Evolutionary conservation across 768 basidiomycete species (phyloP).

Genomic region (Lactarius pseudohatsudake): DNA sequence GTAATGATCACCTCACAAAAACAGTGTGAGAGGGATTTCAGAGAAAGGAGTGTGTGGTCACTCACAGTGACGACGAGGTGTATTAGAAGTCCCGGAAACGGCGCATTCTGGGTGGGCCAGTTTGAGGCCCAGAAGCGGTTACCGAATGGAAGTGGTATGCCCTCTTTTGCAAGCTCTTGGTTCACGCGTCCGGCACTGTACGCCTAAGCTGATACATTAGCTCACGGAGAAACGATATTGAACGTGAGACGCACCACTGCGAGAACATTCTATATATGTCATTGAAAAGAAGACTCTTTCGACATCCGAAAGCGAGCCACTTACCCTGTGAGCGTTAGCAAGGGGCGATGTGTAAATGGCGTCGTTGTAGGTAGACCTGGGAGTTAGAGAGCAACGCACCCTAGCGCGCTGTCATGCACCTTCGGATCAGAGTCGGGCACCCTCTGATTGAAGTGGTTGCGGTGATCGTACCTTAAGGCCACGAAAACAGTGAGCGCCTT

Average conservation of each 20-base stretch:
- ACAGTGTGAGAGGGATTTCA: not conserved
- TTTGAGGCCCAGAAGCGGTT: slow-evolving; percentile 62
- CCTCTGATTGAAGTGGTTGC: not conserved
- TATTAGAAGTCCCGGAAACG: slow-evolving; percentile 54
- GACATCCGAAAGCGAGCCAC: not conserved
- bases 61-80: slow-evolving; percentile 54
- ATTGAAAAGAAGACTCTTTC: not conserved
- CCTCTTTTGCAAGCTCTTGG: slow-evolving; percentile 64
- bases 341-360: not conserved
- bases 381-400: slow-evolving; percentile 29
- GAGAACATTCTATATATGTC: slow-evolving; percentile 21
- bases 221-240: not conserved
- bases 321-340: slow-evolving; percentile 10
- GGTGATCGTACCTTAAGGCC: slow-evolving; percentile 47
- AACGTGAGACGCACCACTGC: slow-evolving; percentile 1
- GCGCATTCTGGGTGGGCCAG: slow-evolving; percentile 59
- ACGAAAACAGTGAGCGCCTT: slow-evolving; percentile 57
- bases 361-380: not conserved
- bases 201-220: slow-evolving; percentile 38
- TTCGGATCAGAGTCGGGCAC: not conserved
- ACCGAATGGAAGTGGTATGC: slow-evolving; percentile 58
- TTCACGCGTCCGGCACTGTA: slow-evolving; percentile 53
- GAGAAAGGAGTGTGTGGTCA: not conserved
- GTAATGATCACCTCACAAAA: slow-evolving; percentile 48
- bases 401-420: slow-evolving; percentile 37